Percentiles rank a stretch among this genome's conserved stretches.
phyloP scores from a whole-genome alignment of 148 eudicot species.

The Camellia sinensis region DNA sequence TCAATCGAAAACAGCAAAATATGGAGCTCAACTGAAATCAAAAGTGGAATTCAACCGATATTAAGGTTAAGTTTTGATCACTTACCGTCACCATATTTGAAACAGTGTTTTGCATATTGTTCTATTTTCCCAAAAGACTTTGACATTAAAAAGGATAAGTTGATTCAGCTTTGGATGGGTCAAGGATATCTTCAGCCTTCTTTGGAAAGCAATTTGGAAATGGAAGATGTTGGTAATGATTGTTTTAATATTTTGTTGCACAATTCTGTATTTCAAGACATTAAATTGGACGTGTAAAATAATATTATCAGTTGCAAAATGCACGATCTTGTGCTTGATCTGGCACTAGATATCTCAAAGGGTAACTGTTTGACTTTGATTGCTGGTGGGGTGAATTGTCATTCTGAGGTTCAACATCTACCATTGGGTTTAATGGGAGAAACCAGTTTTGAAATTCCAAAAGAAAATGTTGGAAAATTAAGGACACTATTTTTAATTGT shows the following conservation, averaged over 20 bases:
- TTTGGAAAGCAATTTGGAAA: background rate
- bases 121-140: background rate
- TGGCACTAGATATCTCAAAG: conserved; percentile 5
- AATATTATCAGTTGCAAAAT: conserved; percentile 11
- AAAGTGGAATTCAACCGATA: background rate
- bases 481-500: background rate
- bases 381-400: no score
- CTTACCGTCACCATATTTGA: conserved; percentile 11
- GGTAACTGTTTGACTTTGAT: background rate
- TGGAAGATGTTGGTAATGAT: background rate
- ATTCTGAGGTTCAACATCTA: background rate
- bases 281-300: background rate
- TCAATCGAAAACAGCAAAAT: background rate
- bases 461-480: background rate
- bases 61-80: conserved; percentile 18
- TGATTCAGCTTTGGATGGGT: background rate
- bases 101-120: conserved; percentile 21
- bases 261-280: background rate
- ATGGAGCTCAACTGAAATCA: background rate
- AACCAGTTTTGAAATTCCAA: background rate
- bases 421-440: background rate
- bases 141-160: background rate
- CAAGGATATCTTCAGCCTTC: background rate
- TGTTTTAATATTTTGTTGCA: background rate
- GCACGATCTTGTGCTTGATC: conserved; percentile 29